Evolutionary conservation across 441 rosid genomes (phyloP).

Genomic region (Populus hybrid): DNA sequence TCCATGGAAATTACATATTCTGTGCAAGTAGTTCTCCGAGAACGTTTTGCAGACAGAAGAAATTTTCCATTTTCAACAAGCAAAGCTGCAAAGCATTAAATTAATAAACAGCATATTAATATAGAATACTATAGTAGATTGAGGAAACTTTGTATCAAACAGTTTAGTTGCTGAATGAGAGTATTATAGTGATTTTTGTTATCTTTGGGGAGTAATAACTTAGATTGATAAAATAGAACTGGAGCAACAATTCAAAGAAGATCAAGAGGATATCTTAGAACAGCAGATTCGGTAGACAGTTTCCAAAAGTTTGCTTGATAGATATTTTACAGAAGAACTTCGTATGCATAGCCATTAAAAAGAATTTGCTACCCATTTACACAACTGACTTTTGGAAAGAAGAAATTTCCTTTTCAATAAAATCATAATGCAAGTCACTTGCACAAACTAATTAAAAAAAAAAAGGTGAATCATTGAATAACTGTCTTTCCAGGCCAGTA

Average conservation of each 20-base stretch:
- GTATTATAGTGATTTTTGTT: neutral
- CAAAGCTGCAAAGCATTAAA: conserved; percentile 49
- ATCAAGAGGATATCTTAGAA: neutral
- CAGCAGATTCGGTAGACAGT: neutral
- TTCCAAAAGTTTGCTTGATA: neutral
- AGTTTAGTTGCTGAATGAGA: neutral
- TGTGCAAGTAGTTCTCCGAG: conserved; percentile 80
- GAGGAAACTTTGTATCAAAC: neutral
- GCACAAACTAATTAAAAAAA: neutral
- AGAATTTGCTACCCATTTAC: neutral
- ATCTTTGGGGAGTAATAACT: neutral
- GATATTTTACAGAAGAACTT: neutral
- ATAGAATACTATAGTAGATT: neutral
- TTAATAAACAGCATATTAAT: neutral
- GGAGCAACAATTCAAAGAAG: neutral
- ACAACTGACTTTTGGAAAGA: neutral
- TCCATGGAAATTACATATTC: conserved; percentile 94
- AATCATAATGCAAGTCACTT: neutral
- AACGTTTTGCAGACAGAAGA: conserved; percentile 88
- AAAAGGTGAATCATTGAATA: neutral
- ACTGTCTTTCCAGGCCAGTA: neutral
- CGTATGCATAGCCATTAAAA: neutral
- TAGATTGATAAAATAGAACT: neutral
- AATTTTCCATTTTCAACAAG: conserved; percentile 96
- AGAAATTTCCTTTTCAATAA: neutral